phyloP scores from a whole-genome alignment of 2,329 filamentous ascomycete species.

The Sphaerulina populicola region DNA sequence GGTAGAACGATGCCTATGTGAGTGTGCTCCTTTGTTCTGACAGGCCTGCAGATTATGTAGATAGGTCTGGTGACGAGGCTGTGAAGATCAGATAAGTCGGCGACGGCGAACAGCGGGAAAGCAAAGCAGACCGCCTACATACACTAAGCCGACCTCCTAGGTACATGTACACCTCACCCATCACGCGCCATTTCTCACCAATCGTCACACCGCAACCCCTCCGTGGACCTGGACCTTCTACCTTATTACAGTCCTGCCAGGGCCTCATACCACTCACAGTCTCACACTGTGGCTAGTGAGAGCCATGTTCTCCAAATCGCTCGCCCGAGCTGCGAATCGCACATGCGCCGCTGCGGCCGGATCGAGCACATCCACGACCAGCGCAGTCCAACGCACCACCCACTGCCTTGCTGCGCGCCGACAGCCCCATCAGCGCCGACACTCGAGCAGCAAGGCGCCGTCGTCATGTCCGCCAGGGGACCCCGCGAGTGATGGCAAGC shows the following conservation, averaged over 20 bases:
- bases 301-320: constrained; percentile 30
- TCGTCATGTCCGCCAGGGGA: constrained; percentile 35
- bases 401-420: constrained; percentile 32
- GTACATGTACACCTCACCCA: background rate
- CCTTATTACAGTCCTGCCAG: background rate
- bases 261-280: constrained; percentile 4
- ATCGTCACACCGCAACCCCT: background rate
- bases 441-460: constrained; percentile 43
- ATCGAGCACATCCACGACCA: constrained; percentile 25
- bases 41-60: no score
- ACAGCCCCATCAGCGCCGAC: constrained; percentile 41
- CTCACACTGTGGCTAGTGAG: background rate
- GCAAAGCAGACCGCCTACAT: no score
- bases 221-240: background rate
- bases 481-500: constrained; percentile 25
- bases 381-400: constrained; percentile 24
- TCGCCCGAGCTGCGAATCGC: constrained; percentile 29
- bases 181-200: background rate
- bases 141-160: no score
- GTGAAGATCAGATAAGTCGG: background rate
- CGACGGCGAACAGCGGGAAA: no score
- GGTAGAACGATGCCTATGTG: no score
- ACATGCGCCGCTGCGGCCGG: constrained; percentile 20
- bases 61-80: background rate
- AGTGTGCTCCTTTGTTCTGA: no score